Conservation (phyloP, 1,284 basidiomycete genomes). For the Wallemia mellicola region DNA sequence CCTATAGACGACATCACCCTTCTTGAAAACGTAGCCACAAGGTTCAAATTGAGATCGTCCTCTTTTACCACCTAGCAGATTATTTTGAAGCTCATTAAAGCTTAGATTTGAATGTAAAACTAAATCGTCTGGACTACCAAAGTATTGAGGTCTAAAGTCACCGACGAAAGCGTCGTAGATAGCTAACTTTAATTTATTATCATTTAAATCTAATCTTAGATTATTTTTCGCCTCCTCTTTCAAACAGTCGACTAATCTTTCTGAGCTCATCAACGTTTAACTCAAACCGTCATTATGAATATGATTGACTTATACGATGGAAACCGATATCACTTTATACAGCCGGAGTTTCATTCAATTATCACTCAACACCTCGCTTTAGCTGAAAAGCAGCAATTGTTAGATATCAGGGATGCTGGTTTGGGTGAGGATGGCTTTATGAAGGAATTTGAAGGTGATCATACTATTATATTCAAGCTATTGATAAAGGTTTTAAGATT, state of each 20-base stretch:
- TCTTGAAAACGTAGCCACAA: constrained; percentile 46
- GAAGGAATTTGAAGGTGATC: not conserved
- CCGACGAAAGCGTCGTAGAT: constrained; percentile 53
- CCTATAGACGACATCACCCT: constrained; percentile 19
- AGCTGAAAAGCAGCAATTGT: not conserved
- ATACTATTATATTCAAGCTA: not conserved
- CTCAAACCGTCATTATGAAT: not conserved
- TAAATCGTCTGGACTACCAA: constrained; percentile 27
- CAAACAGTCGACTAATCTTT: not conserved
- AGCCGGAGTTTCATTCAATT: not conserved
- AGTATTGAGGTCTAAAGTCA: constrained; percentile 31
- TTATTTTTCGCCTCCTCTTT: not conserved
- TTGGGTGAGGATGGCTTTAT: not conserved
- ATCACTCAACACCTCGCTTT: not conserved
- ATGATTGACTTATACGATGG: not conserved
- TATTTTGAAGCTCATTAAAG: constrained; percentile 33
- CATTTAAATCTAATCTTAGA: not conserved
- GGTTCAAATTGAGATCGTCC: constrained; percentile 27
- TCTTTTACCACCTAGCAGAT: constrained; percentile 26
- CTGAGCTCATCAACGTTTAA: not conserved
- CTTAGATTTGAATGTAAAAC: constrained; percentile 20
- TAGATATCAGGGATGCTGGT: not conserved
- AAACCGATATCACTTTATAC: not conserved
- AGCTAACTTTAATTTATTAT: constrained; percentile 18
- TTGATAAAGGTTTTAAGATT: not conserved